A percentile compares a stretch with the other conserved stretches of the same genome.
These are phyloP conservation scores for Acorus calamus DNA, from an alignment of 106 monocot species.

Conservation along the genomic window DNA sequence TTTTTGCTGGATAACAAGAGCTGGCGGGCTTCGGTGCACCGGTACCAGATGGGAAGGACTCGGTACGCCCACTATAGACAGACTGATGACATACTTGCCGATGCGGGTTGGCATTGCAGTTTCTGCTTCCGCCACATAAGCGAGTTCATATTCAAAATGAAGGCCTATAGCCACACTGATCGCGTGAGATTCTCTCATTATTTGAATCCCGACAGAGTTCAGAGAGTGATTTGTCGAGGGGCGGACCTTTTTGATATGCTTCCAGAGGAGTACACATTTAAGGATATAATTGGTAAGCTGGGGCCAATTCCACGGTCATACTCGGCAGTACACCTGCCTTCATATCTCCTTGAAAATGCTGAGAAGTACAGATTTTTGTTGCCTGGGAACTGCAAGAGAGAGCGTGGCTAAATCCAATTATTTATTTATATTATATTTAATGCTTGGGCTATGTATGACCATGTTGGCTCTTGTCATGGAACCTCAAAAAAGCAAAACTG, in stretches of 20 bases:
- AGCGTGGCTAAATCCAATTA: slow-evolving; percentile 27
- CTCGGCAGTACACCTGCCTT: slow-evolving; percentile 15
- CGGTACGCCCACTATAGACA: slow-evolving; percentile 77
- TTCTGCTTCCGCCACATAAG: slow-evolving; percentile 74
- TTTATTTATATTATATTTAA: not conserved
- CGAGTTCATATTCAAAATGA: slow-evolving; percentile 84
- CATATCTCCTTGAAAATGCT: slow-evolving; percentile 11
- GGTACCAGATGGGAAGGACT: slow-evolving; percentile 54
- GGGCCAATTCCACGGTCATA: slow-evolving; percentile 11
- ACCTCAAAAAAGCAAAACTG: not conserved
- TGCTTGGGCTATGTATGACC: not conserved
- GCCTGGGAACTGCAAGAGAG: slow-evolving; percentile 54
- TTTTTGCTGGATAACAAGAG: slow-evolving; percentile 72
- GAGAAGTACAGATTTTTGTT: slow-evolving; percentile 12
- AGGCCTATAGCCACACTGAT: slow-evolving; percentile 85
- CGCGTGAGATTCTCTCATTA: slow-evolving; percentile 57
- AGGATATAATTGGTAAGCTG: slow-evolving; percentile 13
- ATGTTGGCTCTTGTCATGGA: not conserved
- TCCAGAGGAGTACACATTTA: slow-evolving; percentile 49
- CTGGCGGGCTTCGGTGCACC: slow-evolving; percentile 83
- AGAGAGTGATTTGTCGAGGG: slow-evolving; percentile 71
- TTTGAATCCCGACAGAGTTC: slow-evolving; percentile 61
- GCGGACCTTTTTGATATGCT: slow-evolving; percentile 88
- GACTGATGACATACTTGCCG: slow-evolving; percentile 60
- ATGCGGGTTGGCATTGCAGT: slow-evolving; percentile 94